Evolutionary conservation across 345 rosid genomes (phyloP).

Genomic region (Limnanthes douglasii): DNA sequence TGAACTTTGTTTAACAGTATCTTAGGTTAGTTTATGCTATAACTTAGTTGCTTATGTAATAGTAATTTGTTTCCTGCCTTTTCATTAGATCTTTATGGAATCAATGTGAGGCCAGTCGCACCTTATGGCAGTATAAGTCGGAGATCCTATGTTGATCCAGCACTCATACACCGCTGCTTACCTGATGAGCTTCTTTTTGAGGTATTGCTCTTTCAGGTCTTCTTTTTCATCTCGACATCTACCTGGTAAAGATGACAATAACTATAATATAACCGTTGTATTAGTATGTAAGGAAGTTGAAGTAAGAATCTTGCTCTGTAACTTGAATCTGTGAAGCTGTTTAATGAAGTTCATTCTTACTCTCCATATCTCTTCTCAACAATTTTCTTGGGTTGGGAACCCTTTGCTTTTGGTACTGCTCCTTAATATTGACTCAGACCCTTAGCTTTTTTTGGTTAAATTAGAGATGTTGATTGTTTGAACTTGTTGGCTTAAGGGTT

Average conservation of each 20-base stretch:
- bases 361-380: too few relatives aligned
- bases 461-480: background rate
- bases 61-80: background rate
- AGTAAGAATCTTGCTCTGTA: too few relatives aligned
- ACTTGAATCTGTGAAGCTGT: too few relatives aligned
- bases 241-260: background rate
- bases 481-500: background rate
- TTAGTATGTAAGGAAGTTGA: too few relatives aligned
- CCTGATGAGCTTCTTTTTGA: slow-evolving; percentile 91
- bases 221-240: too few relatives aligned
- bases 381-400: too few relatives aligned
- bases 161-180: slow-evolving; percentile 63
- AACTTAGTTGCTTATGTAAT: background rate
- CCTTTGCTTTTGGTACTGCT: too few relatives aligned
- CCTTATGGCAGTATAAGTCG: slow-evolving; percentile 68
- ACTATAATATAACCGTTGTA: too few relatives aligned
- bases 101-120: slow-evolving; percentile 71
- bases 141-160: slow-evolving; percentile 44
- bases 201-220: too few relatives aligned
- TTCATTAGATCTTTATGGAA: slow-evolving; percentile 69
- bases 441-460: background rate
- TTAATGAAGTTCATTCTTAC: too few relatives aligned
- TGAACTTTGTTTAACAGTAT: background rate
- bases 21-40: background rate
- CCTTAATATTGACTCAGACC: too few relatives aligned